Evolutionary conservation across 768 basidiomycete genomes (phyloP), one percentile per base, ranked within the genome.

Genomic region (Termitomyces sp.): DNA sequence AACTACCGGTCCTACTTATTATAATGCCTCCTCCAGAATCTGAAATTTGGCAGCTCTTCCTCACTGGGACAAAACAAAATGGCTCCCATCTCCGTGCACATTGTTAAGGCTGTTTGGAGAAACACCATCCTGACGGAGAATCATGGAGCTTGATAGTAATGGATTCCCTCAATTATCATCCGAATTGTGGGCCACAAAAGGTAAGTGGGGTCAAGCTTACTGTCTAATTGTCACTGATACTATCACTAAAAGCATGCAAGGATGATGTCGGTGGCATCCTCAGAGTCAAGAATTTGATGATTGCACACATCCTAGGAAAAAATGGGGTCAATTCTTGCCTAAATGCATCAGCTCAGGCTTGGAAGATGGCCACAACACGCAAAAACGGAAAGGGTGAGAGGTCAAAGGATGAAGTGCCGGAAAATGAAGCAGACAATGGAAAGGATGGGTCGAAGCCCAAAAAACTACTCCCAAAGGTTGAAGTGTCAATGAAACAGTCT

Each of bases 241-340:
- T 39, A 12, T 23, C 23, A 17, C 23, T n/a, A 16, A 25, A 43
- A 68, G 67, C 64, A 28, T 61, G 56, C 34, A 61, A 65, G 51
- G 51, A 41, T 2, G 56, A 54, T 35, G 30, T 64, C 23, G 64
- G 65, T 19, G 57, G 59, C 1, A 52, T 64, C 5, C 63, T 59
- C 40, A 61, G 66, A 30, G 66, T 62, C 28, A 67, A 66, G 52
- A 50, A 57, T 7, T 54, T 64, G 0, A 69, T 69, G 68, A 54
- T 67, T 41, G 63, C 63, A 10, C 68, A 68, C 41, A 51, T 68
- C 12, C 50, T 67, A 6, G 66, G 64, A 1, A 61, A 60, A 27
- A 30, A 54, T 25, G 42, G 58, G 7, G 25, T n/a, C 28, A 28
- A 49, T 17, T 52, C 56, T 30, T 69, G 68, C 47, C 66, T 47